Conservation (phyloP, 2,329 filamentous ascomycete species). For the Trichoderma sp. region DNA sequence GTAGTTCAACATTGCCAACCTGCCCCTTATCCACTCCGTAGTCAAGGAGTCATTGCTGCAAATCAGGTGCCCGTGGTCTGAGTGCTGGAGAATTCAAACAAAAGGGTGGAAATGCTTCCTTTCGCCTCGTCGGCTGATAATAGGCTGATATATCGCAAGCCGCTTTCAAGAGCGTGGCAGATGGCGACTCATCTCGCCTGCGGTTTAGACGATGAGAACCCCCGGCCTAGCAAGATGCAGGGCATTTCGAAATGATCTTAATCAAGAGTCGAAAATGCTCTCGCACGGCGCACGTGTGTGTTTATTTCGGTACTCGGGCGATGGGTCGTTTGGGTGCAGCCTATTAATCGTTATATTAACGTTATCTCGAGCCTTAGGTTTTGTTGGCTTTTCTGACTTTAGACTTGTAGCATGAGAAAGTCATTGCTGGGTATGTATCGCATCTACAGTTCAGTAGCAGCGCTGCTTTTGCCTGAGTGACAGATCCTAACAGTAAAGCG, state of each 20-base stretch:
- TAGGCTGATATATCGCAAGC: constrained; percentile 3
- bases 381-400: not conserved
- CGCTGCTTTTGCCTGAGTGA: not conserved
- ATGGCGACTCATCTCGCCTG: constrained; percentile 4
- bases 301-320: constrained; percentile 16
- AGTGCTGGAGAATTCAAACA: not conserved
- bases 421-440: too few relatives aligned
- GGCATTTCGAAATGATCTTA: not conserved
- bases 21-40: constrained; percentile 10
- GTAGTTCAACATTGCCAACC: not conserved
- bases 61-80: constrained; percentile 13
- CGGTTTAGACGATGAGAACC: not conserved
- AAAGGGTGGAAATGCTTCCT: not conserved
- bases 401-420: too few relatives aligned
- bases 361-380: not conserved
- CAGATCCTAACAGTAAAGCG: not conserved
- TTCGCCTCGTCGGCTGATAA: not conserved
- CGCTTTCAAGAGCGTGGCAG: not conserved
- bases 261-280: not conserved
- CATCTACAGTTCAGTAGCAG: too few relatives aligned
- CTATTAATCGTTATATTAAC: not conserved
- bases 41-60: not conserved
- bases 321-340: not conserved
- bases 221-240: not conserved
- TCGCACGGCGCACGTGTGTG: constrained; percentile 13